Evolutionary conservation across 192 early-diverging fungal genomes (phyloP).

Genomic region (Borealophlyctis nickersoniae): DNA sequence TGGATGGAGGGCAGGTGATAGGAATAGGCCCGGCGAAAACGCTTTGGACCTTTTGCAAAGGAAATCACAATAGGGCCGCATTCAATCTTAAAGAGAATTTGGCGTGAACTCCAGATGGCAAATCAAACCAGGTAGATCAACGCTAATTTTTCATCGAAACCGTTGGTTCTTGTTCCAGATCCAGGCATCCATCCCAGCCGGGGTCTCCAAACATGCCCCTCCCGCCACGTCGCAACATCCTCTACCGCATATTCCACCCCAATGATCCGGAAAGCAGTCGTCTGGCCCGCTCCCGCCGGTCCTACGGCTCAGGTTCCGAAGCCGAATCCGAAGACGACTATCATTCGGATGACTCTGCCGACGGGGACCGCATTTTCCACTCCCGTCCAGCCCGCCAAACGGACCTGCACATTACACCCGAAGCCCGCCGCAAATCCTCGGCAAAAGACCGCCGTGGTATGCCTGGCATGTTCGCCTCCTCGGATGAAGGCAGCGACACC

Average conservation of each 20-base stretch:
- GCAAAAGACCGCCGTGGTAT: slow-evolving; percentile 2
- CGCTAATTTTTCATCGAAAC: not conserved
- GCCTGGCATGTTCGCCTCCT: too few species aligned
- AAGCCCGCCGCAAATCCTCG: too few species aligned
- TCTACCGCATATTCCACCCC: slow-evolving; percentile 45
- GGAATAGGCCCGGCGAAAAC: too few species aligned
- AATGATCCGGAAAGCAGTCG: slow-evolving; percentile 17
- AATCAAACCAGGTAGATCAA: not conserved
- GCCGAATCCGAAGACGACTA: slow-evolving; percentile 23
- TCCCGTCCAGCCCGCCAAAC: too few species aligned
- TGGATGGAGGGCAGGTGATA: too few species aligned
- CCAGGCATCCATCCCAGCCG: not conserved
- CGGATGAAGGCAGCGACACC: slow-evolving; percentile 3
- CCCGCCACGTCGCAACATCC: slow-evolving; percentile 21
- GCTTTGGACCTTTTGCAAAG: not conserved
- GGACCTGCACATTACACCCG: too few species aligned
- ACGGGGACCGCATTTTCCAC: slow-evolving; percentile 12
- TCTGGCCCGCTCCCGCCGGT: slow-evolving; percentile 33
- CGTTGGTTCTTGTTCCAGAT: not conserved
- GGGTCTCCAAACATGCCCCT: not conserved
- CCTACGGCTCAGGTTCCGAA: slow-evolving; percentile 35
- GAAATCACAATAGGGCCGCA: not conserved
- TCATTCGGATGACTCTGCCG: slow-evolving; percentile 13
- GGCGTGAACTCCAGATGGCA: not conserved
- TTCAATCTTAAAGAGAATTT: not conserved